phyloP scores from a whole-genome alignment of 768 basidiomycete species.

The Mycena metata region DNA sequence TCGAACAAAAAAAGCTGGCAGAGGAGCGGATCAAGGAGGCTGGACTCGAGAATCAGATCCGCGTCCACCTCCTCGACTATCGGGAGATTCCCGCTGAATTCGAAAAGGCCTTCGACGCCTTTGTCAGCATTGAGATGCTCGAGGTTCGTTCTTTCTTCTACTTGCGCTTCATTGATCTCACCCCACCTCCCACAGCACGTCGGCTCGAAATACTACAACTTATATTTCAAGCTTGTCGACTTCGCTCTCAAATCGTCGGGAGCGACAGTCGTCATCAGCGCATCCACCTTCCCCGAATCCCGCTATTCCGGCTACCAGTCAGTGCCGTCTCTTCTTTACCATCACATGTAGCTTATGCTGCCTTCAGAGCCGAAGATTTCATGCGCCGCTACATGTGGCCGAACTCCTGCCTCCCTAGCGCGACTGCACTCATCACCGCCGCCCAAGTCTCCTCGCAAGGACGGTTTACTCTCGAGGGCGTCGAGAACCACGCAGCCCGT shows the following conservation, averaged over 20 bases:
- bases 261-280: conserved; percentile 76
- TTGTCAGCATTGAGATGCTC: conserved; percentile 86
- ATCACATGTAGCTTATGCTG: conserved; percentile 17
- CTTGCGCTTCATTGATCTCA: conserved; percentile 63
- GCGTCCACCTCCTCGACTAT: conserved; percentile 93
- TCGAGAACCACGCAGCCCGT: conserved; percentile 89
- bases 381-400: conserved; percentile 94
- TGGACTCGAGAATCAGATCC: conserved; percentile 77
- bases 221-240: conserved; percentile 84
- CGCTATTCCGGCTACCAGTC: conserved; percentile 80
- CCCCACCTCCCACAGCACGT: conserved; percentile 56
- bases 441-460: conserved; percentile 79
- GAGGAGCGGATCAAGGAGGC: conserved; percentile 85
- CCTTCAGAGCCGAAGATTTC: conserved; percentile 78
- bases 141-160: conserved; percentile 59
- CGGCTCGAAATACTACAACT: conserved; percentile 69
- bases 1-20: conserved; percentile 89
- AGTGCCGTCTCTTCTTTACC: conserved; percentile 46
- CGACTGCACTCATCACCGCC: conserved; percentile 82
- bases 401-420: conserved; percentile 88
- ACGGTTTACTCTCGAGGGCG: conserved; percentile 84
- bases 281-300: conserved; percentile 79
- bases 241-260: conserved; percentile 78
- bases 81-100: conserved; percentile 88
- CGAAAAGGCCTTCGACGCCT: conserved; percentile 84